Percentiles rank a stretch among this genome's conserved stretches.
Evolutionary conservation across 2,329 filamentous ascomycete species (phyloP).

Genomic region (Beauveria sp.): DNA sequence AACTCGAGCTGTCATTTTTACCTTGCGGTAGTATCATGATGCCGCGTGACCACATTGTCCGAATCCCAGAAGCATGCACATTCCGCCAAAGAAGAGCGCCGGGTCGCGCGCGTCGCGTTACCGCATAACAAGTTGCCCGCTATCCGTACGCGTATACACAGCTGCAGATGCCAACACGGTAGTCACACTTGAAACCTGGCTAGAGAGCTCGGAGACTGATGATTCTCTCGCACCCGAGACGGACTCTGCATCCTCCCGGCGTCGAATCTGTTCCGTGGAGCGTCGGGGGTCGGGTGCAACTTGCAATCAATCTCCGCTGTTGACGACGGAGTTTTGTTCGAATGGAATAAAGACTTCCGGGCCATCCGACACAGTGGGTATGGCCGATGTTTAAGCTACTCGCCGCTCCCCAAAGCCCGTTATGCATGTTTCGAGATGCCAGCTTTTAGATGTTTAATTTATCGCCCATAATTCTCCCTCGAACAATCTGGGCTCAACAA

Average conservation of each 20-base stretch:
- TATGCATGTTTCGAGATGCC: background rate
- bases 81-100: too few species aligned
- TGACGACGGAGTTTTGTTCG: background rate
- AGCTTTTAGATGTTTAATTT: too few species aligned
- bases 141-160: background rate
- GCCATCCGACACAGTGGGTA: conserved; percentile 1
- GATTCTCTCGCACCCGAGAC: background rate
- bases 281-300: background rate
- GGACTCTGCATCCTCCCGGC: background rate
- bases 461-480: too few species aligned
- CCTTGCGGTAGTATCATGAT: background rate
- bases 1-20: background rate
- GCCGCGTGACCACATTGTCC: background rate
- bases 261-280: background rate
- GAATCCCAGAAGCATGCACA: background rate
- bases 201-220: background rate
- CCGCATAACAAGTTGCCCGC: background rate
- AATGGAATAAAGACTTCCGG: background rate
- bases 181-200: background rate
- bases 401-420: background rate
- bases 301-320: background rate
- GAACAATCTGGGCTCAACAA: too few species aligned
- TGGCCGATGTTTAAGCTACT: background rate
- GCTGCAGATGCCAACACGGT: background rate
- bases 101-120: too few species aligned